Percentiles rank a stretch among this genome's conserved stretches.
Evolutionary conservation across 2,329 filamentous ascomycete genomes (phyloP).

Genomic region (Aureobasidium uvarum): DNA sequence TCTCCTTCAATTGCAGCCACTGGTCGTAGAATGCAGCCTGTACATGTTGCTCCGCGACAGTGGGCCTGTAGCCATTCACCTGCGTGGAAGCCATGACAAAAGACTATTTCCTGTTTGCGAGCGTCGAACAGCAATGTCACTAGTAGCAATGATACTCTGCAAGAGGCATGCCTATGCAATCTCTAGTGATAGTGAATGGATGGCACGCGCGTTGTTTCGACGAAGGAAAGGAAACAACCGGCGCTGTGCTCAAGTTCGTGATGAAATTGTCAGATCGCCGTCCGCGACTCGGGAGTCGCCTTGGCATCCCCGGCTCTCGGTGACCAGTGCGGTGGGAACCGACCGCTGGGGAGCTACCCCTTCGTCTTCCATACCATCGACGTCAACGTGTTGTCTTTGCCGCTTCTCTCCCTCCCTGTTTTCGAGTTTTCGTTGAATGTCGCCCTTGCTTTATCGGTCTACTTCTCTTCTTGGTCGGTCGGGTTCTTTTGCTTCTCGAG

Average conservation of each 20-base stretch:
- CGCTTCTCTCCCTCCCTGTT: background rate
- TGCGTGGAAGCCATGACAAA: conserved; percentile 12
- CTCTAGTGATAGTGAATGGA: conserved; percentile 17
- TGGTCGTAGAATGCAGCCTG: conserved; percentile 64
- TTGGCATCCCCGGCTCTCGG: background rate
- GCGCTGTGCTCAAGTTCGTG: background rate
- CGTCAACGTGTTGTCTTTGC: conserved; percentile 13
- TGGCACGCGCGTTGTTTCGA: conserved; percentile 7
- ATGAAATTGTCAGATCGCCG: conserved; percentile 21
- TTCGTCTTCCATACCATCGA: conserved; percentile 16
- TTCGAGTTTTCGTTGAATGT: conserved; percentile 1
- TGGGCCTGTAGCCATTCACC: conserved; percentile 25
- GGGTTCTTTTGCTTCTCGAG: background rate
- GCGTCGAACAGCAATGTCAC: conserved; percentile 12
- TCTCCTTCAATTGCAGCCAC: conserved; percentile 77
- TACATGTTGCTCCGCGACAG: conserved; percentile 15
- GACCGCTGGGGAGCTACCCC: background rate
- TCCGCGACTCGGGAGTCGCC: background rate
- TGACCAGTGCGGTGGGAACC: background rate
- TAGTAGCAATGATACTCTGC: conserved; percentile 7
- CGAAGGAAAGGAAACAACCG: background rate
- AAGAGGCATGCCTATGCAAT: conserved; percentile 6
- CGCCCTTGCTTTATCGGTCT: conserved; percentile 1
- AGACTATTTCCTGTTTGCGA: conserved; percentile 7
- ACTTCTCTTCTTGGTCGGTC: conserved; percentile 5